Percentiles rank a stretch among this genome's conserved stretches.
Evolutionary conservation across 257 asterid species (phyloP).

Genomic region (Solanum sitiens): DNA sequence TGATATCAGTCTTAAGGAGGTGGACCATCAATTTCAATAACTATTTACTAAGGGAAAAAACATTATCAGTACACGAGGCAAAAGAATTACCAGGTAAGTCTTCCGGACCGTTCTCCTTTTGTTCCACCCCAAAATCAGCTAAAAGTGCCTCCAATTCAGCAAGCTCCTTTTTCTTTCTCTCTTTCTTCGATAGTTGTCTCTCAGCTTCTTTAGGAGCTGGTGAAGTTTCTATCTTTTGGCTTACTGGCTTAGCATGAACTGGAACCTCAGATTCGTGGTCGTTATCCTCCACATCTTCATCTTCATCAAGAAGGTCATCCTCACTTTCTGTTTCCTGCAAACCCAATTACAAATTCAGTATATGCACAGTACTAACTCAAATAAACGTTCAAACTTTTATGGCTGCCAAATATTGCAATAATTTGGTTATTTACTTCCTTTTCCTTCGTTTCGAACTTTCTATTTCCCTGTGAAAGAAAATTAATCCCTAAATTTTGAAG

Average conservation of each 20-base stretch:
- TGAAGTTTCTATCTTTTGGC: background rate
- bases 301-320: slow-evolving; percentile 31
- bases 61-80: background rate
- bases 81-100: slow-evolving; percentile 42
- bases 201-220: slow-evolving; percentile 67
- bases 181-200: slow-evolving; percentile 92
- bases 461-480: background rate
- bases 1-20: background rate
- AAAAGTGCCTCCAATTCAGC: slow-evolving; percentile 94
- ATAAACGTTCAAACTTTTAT: background rate
- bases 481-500: background rate
- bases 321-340: slow-evolving; percentile 40
- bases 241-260: slow-evolving; percentile 32
- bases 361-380: background rate
- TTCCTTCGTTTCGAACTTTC: background rate
- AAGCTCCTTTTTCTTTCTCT: slow-evolving; percentile 84
- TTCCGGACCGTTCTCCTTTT: slow-evolving; percentile 26
- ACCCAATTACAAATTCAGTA: background rate
- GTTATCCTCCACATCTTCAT: slow-evolving; percentile 64
- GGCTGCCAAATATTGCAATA: background rate
- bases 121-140: slow-evolving; percentile 70
- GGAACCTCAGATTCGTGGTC: slow-evolving; percentile 61
- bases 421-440: background rate
- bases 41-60: background rate
- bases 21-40: background rate